Evolutionary conservation across 1,284 basidiomycete species (phyloP).

Genomic region (Tilletia walkeri): DNA sequence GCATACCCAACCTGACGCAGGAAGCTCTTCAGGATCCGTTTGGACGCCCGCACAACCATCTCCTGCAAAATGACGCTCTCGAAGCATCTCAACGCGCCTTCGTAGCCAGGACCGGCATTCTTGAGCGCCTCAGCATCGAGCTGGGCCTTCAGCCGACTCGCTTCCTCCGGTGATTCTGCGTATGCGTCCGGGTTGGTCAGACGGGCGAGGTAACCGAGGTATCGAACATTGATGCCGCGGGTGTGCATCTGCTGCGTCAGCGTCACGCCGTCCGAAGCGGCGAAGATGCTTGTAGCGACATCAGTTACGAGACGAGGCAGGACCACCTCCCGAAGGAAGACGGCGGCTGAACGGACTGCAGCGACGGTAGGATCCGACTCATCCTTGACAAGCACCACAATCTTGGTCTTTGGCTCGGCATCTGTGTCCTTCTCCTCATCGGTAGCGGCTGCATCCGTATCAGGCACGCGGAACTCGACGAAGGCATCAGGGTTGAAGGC

Average conservation of each 20-base stretch:
- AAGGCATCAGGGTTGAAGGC: constrained; percentile 65
- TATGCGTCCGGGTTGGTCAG: constrained; percentile 47
- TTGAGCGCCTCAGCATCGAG: constrained; percentile 44
- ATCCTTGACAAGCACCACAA: constrained; percentile 55
- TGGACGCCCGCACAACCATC: constrained; percentile 63
- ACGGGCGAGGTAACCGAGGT: constrained; percentile 60
- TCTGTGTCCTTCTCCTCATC: constrained; percentile 25
- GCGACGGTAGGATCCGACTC: constrained; percentile 60
- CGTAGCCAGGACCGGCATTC: constrained; percentile 48
- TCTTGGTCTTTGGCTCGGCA: constrained; percentile 25
- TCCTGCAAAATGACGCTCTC: constrained; percentile 59
- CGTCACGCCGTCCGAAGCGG: constrained; percentile 60
- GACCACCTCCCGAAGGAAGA: constrained; percentile 60
- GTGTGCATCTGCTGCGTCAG: constrained; percentile 61
- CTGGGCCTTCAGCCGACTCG: constrained; percentile 53
- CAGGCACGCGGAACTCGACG: constrained; percentile 54
- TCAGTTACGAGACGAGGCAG: constrained; percentile 60
- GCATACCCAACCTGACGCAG: constrained; percentile 33
- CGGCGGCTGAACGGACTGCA: constrained; percentile 61
- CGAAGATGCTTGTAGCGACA: constrained; percentile 58
- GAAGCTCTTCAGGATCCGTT: constrained; percentile 61
- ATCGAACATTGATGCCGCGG: constrained; percentile 65
- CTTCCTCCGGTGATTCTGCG: not conserved
- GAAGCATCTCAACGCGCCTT: constrained; percentile 48
- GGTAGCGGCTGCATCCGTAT: constrained; percentile 17